Conservation (phyloP, 306 rosid species). For the Pyrus bretschneideri region DNA sequence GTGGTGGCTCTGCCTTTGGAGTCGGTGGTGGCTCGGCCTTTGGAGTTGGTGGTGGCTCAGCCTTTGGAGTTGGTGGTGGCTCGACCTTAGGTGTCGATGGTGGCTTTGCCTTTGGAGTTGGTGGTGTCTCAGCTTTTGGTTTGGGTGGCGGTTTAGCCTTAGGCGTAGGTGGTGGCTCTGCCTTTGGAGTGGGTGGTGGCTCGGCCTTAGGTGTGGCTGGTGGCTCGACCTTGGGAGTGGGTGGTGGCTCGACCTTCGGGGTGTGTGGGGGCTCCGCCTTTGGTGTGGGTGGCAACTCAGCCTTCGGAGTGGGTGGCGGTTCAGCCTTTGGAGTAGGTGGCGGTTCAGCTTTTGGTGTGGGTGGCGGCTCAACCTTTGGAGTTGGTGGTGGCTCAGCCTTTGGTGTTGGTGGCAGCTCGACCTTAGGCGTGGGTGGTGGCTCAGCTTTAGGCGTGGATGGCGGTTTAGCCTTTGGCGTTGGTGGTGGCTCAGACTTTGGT, state of each 20-base stretch:
- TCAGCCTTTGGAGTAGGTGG: fast-evolving
- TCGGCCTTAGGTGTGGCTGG: neutral
- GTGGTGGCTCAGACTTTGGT: neutral
- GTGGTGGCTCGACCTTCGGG: neutral
- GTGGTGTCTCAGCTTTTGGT: fast-evolving
- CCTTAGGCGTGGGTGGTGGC: neutral
- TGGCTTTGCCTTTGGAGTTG: neutral
- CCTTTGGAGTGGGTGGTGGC: neutral
- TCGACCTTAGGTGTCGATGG: neutral
- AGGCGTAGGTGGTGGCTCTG: neutral
- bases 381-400: neutral
- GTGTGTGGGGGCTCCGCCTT: neutral
- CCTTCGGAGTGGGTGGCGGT: neutral
- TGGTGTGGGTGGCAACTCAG: neutral
- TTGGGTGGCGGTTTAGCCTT: neutral
- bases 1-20: neutral
- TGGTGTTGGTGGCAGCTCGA: neutral
- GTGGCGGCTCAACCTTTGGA: neutral
- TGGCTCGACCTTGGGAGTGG: neutral
- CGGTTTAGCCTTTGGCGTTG: neutral
- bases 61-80: neutral
- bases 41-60: neutral
- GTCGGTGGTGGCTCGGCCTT: neutral
- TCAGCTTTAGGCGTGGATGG: fast-evolving
- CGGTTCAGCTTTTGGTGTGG: neutral